A percentile compares a stretch with the other conserved stretches of the same genome.
Conservation (phyloP, 345 rosid genomes). For the Eutrema japonicum region DNA sequence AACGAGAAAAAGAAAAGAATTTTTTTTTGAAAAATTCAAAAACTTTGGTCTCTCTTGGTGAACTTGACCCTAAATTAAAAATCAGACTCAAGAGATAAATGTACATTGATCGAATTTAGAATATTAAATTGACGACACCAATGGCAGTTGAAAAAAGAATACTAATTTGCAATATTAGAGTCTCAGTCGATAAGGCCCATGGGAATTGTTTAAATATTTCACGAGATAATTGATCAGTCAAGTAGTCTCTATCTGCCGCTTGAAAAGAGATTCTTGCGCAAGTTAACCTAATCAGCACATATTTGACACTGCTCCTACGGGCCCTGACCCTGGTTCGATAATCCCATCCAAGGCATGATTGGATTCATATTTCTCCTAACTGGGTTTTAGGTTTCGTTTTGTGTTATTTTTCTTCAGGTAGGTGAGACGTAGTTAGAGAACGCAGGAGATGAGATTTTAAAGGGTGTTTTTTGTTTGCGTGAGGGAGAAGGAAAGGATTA, state of each 20-base stretch:
- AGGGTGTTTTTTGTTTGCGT: not conserved
- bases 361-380: slow-evolving; percentile 50
- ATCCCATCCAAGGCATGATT: slow-evolving; percentile 60
- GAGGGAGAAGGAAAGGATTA: not conserved
- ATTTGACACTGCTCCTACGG: not conserved
- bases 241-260: too few species aligned
- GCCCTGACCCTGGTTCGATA: not conserved
- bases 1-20: not conserved
- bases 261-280: too few species aligned
- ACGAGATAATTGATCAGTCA: not conserved
- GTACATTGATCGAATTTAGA: slow-evolving; percentile 17
- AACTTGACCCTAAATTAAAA: slow-evolving; percentile 22
- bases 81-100: slow-evolving; percentile 5
- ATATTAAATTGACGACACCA: slow-evolving; percentile 6
- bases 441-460: not conserved
- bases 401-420: not conserved
- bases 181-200: slow-evolving; percentile 1
- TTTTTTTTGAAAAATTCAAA: slow-evolving; percentile 11
- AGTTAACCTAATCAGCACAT: too few species aligned
- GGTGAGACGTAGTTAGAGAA: not conserved
- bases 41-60: slow-evolving; percentile 36
- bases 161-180: slow-evolving; percentile 4
- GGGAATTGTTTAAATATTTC: not conserved
- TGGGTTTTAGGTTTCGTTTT: not conserved
- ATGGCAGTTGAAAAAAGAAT: not conserved